phyloP scores from a whole-genome alignment of 2,329 filamentous ascomycete species.

The Neoascochyta sp. region DNA sequence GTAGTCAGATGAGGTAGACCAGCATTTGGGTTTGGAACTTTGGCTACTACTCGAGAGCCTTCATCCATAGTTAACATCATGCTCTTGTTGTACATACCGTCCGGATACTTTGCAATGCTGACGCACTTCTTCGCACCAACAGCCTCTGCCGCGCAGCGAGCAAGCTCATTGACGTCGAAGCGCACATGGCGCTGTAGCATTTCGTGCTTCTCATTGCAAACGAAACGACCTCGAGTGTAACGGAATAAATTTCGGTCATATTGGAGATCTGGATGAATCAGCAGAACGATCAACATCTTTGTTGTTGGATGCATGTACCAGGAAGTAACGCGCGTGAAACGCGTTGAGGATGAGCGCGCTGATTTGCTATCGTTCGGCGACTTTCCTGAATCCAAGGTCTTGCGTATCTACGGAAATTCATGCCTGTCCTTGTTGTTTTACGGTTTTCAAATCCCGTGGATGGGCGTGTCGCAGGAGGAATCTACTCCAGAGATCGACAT shows the following conservation, averaged over 20 bases:
- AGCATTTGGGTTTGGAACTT: constrained; percentile 39
- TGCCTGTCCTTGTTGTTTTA: not conserved
- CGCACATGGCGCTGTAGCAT: constrained; percentile 17
- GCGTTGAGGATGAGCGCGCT: not conserved
- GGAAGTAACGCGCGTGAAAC: constrained; percentile 6
- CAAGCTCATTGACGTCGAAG: constrained; percentile 31
- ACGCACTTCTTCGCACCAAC: constrained; percentile 24
- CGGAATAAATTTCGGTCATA: constrained; percentile 23
- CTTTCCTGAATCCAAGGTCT: constrained; percentile 1
- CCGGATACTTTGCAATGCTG: constrained; percentile 25
- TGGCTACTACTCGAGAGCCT: constrained; percentile 34
- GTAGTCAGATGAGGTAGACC: constrained; percentile 34
- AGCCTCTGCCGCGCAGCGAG: constrained; percentile 18
- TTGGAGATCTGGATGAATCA: constrained; percentile 11
- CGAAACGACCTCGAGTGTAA: constrained; percentile 27
- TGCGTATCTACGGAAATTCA: not conserved
- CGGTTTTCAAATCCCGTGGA: too few relatives aligned
- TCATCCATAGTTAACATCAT: constrained; percentile 38
- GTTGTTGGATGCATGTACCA: constrained; percentile 3
- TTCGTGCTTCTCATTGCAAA: constrained; percentile 22
- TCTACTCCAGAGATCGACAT: too few relatives aligned
- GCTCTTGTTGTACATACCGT: constrained; percentile 37
- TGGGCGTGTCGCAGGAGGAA: too few relatives aligned
- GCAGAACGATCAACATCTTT: constrained; percentile 3
- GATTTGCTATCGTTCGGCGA: constrained; percentile 1